Conservation (phyloP, 2,329 filamentous ascomycete genomes). For the Emmonsia crescens region DNA sequence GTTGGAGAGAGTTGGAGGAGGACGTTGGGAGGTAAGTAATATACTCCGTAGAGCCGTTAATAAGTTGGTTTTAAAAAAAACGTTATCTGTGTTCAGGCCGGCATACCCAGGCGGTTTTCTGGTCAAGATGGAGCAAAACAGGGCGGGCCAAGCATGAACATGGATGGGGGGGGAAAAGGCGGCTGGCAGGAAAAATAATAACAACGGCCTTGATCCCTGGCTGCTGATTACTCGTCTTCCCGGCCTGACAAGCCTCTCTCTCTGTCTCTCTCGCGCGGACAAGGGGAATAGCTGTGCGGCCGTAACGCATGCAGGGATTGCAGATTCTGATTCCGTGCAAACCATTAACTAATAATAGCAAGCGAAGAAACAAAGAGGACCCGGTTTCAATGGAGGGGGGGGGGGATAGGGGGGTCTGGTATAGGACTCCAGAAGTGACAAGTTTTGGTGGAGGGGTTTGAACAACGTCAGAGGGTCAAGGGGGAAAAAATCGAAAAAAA, state of each 20-base stretch:
- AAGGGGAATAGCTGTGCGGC: not conserved
- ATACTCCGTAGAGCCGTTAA: not conserved
- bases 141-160: not conserved
- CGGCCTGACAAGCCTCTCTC: not conserved
- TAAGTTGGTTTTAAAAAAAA: not conserved
- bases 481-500: no score
- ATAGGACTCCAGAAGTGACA: no score
- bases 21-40: not conserved
- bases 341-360: not conserved
- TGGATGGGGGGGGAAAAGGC: not conserved
- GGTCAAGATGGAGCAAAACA: slow-evolving; percentile 2
- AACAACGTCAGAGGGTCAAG: no score
- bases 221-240: not conserved
- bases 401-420: not conserved
- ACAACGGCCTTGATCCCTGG: not conserved
- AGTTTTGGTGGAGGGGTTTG: no score
- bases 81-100: not conserved
- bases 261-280: no score
- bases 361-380: not conserved
- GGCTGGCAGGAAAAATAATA: not conserved
- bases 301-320: slow-evolving; percentile 1
- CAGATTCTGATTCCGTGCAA: not conserved
- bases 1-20: not conserved
- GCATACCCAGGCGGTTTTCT: not conserved
- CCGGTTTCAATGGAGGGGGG: not conserved